Base-by-base conservation (phyloP, 2,329 filamentous ascomycete genomes). In the Penicillium italicum region DNA sequence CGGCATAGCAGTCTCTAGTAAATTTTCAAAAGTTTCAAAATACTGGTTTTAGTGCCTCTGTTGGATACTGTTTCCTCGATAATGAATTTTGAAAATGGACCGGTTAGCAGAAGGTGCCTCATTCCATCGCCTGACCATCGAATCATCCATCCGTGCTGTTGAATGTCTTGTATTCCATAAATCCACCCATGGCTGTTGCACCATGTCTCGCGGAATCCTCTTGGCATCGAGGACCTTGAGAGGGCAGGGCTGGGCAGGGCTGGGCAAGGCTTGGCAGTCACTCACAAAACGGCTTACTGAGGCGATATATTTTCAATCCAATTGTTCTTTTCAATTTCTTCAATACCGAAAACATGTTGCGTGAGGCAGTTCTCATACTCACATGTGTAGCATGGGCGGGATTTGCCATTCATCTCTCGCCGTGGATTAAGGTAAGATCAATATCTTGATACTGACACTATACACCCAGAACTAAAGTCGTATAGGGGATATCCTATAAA, bases 191-290 rank as follows among this genome's bases (percentile, higher is more conserved):
- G 8, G 8, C 5, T n/a, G 8, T 31, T 31, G 28, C 11, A 18
- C 42, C 42, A 44, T 42, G 16, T 18, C 5, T 44, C 38, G 6
- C n/a, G 11, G 26, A 12, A 20, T 14, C 6, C 26, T 14, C 50
- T 53, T 53, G 50, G 50, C 41, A 53, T 48, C 43, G 43, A 53
- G 50, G 50, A 53, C 50, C 50, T 46, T 53, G 50, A 40, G 42
- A 46, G 26, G 10, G 2, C 12, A 52, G 14, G 50, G 18, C 40
- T 42, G 26, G 10, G 2, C 12, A 52, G 14, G 50, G 18, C 40
- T 42, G 22, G 40, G 40, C 40, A 26, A 26, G 22, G 38, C 42
- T 52, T 53, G 41, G 41, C 50, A 52, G 20, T 52, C 24, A 26
- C 24, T 28, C 18, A 18, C n/a, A 44, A 14, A 30, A 24, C 10